These are phyloP conservation scores for Chamaecyparis obtusa DNA, from an alignment of 75 land plant genomes.

Conservation along the genomic window DNA sequence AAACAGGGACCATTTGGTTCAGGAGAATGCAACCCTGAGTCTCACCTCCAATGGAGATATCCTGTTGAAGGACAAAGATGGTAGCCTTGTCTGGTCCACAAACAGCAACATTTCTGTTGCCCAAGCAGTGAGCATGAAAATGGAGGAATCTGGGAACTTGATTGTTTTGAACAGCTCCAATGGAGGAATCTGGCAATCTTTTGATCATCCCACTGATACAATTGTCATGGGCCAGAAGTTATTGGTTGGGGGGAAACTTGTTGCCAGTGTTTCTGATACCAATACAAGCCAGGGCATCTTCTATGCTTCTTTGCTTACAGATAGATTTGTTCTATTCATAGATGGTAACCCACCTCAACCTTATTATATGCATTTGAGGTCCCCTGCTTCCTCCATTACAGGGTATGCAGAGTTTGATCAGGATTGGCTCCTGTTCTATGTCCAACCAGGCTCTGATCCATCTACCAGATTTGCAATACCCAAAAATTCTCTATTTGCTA, in stretches of 20 bases:
- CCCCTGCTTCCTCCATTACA: not conserved
- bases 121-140: slow-evolving; percentile 10
- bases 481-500: not conserved
- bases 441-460: not conserved
- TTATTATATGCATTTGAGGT: not conserved
- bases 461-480: not conserved
- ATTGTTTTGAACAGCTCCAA: slow-evolving; percentile 23
- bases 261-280: slow-evolving; percentile 18
- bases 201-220: not conserved
- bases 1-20: not conserved
- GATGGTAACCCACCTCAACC: not conserved
- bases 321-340: not conserved
- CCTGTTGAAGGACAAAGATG: slow-evolving; percentile 21
- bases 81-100: slow-evolving; percentile 39
- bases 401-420: not conserved
- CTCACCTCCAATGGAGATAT: slow-evolving; percentile 25
- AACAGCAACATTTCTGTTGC: not conserved
- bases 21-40: slow-evolving; percentile 4
- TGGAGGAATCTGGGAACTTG: slow-evolving; percentile 32
- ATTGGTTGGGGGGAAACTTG: slow-evolving; percentile 19
- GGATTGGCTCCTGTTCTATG: not conserved
- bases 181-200: slow-evolving; percentile 34
- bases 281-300: slow-evolving; percentile 18
- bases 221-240: not conserved
- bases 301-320: not conserved